Evolutionary conservation across 805 yeast species (phyloP), one percentile per base, ranked within the genome.

Genomic region (Kuraishia piskuri): DNA sequence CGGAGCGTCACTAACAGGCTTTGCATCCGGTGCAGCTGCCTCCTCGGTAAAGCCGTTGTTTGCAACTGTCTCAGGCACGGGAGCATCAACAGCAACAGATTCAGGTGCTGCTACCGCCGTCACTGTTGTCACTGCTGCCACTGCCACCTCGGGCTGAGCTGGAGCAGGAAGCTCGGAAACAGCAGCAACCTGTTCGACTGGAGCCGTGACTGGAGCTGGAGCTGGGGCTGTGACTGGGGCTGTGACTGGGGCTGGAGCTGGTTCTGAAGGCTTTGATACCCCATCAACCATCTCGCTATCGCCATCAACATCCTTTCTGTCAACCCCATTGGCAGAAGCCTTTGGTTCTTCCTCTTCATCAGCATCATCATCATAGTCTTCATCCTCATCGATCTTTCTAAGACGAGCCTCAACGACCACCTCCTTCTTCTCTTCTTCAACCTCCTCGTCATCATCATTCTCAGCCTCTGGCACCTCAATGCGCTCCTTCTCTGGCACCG

Each of bases 381-480:
- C 73, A 56, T 69, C 73, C 56, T 69, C 73, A 31, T 69, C 71
- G 21, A 69, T 60, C 44, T 62, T 58, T 50, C 73, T 62, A n/a
- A 68, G 62, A 12, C 67, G 68, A 45, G 63, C 63, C 51, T 66
- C 68, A 23, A 46, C 57, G 7, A 46, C 51, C 37, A 26, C 51
- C 21, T 47, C 40, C 8, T 20, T 24, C 46, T 31, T 49, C 31
- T 31, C 21, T 19, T 49, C 46, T 14, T 50, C 53, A 31, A 25
- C 52, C 49, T 55, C 24, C 48, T 64, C 67, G 22, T 59, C 67
- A 9, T 58, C 63, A 44, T 66, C 66, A 45, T 22, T 22, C n/a
- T 45, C 48, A 45, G 23, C 24, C 48, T 44, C 19, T 8, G 22
- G 14, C 14, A 48, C 40, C n/a, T 7, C 23, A 17, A 25, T 20